Conservation (phyloP, 306 rosid genomes). For the Cucumis cinereus region DNA sequence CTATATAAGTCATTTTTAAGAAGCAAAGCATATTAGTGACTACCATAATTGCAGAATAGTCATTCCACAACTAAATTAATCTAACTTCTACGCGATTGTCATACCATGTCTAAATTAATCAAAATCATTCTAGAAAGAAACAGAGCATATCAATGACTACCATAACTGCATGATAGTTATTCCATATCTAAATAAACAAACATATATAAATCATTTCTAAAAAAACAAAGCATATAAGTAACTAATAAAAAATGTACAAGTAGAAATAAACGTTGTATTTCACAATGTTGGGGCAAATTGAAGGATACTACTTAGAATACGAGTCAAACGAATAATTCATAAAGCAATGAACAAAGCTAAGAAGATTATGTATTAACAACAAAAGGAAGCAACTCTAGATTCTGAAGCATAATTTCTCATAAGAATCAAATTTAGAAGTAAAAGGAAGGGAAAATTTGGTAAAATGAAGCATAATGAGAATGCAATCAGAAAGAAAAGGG, state of each 20-base stretch:
- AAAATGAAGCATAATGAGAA: not conserved
- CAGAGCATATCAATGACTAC: too few species aligned
- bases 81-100: too few species aligned
- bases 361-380: not conserved
- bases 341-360: not conserved
- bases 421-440: not conserved
- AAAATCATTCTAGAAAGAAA: too few species aligned
- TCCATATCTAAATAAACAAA: too few species aligned
- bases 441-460: not conserved
- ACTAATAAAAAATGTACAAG: not conserved
- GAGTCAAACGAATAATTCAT: not conserved
- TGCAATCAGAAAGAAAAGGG: not conserved
- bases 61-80: too few species aligned
- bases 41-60: too few species aligned
- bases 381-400: not conserved
- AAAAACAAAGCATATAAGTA: too few species aligned
- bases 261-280: not conserved
- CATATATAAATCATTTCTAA: too few species aligned
- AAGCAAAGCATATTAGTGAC: too few species aligned
- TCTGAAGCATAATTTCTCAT: not conserved
- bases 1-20: too few species aligned
- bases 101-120: too few species aligned
- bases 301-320: not conserved
- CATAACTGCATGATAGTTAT: too few species aligned
- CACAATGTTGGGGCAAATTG: not conserved